Conservation (phyloP, 345 rosid species). For the Eucalyptus victrix region DNA sequence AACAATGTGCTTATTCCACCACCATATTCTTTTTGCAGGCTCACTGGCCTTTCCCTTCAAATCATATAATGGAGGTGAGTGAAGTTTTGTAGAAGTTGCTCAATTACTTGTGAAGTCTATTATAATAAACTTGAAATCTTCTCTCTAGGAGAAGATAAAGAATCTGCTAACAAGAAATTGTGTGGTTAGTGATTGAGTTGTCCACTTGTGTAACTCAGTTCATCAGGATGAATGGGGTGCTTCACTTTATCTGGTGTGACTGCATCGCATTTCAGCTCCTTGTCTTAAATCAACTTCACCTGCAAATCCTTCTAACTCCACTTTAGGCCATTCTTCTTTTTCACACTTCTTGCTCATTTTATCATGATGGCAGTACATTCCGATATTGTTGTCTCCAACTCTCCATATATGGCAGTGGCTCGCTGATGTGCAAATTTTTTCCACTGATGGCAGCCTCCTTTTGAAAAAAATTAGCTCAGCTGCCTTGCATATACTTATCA, state of each 20-base stretch:
- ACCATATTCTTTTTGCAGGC: constrained; percentile 30
- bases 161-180: background rate
- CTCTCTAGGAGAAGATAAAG: background rate
- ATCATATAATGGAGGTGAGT: constrained; percentile 74
- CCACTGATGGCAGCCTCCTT: background rate
- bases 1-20: background rate
- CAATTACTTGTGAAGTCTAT: background rate
- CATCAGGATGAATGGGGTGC: background rate
- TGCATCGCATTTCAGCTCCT: background rate
- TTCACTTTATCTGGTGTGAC: background rate
- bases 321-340: background rate
- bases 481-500: background rate
- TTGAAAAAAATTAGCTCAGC: background rate
- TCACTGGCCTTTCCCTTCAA: constrained; percentile 84
- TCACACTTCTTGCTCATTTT: background rate
- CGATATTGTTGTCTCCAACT: background rate
- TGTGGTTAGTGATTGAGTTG: background rate
- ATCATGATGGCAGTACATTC: background rate
- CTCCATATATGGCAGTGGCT: background rate
- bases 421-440: background rate
- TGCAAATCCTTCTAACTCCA: background rate
- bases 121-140: background rate
- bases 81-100: background rate
- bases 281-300: background rate
- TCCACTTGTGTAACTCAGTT: background rate